Conservation (phyloP, 257 asterid genomes). For the Solanum neorickii region DNA sequence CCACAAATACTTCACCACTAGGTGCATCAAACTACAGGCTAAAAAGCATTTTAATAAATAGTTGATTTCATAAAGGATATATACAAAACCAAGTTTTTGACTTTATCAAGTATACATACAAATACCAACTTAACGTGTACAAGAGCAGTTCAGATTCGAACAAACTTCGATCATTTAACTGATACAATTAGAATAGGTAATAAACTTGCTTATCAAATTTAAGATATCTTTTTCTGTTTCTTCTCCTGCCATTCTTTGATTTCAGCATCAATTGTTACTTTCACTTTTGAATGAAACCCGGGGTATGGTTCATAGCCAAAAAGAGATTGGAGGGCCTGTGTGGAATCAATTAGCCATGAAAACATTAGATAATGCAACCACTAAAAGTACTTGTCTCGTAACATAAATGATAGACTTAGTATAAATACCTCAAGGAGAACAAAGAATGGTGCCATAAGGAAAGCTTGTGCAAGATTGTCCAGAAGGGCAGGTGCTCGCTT, state of each 20-base stretch:
- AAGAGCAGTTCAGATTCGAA: background rate
- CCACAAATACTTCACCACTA: background rate
- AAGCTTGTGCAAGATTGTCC: slow-evolving; percentile 90
- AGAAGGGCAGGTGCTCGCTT: slow-evolving; percentile 96
- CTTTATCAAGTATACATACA: background rate
- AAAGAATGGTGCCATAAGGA: slow-evolving; percentile 93
- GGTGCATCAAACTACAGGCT: background rate
- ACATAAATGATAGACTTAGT: background rate
- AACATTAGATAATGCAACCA: background rate
- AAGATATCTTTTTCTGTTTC: slow-evolving; percentile 54
- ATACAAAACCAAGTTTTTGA: background rate
- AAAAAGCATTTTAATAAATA: background rate
- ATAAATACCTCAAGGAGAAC: slow-evolving; percentile 73
- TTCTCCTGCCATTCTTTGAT: slow-evolving; percentile 64
- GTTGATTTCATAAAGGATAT: background rate
- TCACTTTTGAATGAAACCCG: slow-evolving; percentile 62
- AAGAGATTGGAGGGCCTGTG: slow-evolving; percentile 53
- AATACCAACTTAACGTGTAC: background rate
- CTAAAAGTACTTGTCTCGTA: background rate
- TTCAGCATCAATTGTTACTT: slow-evolving; percentile 46
- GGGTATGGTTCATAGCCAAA: slow-evolving; percentile 82
- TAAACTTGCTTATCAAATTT: background rate
- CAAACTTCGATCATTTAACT: background rate
- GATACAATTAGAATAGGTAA: background rate
- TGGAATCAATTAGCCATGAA: background rate